Base-by-base conservation (phyloP, 1,284 basidiomycete species). In the Papiliotrema flavescens region DNA sequence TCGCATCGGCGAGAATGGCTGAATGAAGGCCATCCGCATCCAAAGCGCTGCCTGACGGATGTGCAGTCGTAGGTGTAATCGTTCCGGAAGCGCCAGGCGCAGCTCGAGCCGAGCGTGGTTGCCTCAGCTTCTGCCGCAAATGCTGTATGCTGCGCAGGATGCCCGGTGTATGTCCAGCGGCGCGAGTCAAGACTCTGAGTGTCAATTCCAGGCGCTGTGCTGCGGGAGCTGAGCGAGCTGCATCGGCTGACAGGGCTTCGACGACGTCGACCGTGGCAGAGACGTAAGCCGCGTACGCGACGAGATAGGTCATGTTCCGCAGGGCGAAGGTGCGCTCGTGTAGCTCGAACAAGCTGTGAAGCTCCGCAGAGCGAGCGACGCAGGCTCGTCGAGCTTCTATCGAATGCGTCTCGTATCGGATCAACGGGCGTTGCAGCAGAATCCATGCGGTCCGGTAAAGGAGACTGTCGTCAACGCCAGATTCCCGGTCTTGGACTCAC, bases 91-190 rank as follows among this genome's bases (percentile, higher is more conserved):
- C 11, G 28, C 28, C 28, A 6, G 28, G 28, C 28, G 11, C 11
- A 5, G 28, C 28, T 11, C 28, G 28, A 45, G 32, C 17, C 19
- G 37, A 4, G 39, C 23, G 20, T 37, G 26, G 46, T 46, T 47
- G 46, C 32, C 41, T 6, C 4, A 53, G 37, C 24, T 47, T 40
- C 7, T 42, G 45, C 2, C 52, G 52, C 17, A 53, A 36, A 35
- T 53, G 52, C 19, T 40, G 46, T n/a, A 54, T 49, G 40, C 53
- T 54, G 19, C 53, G 37, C 28, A 35, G 47, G 17, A 54, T 54
- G 3, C 53, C 53, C 1, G 53, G 53, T 14, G 53, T 54, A 49
- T 54, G 53, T 23, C 24, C 24, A 5, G 47, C 48, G 2, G 47
- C 53, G 34, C 49, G 39, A 14, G 53, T 49, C 7, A 54, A 36